These are phyloP conservation scores for Pseudonitzschia multiseries DNA, from an alignment of 108 stramenopile genomes.

Conservation along the genomic window DNA sequence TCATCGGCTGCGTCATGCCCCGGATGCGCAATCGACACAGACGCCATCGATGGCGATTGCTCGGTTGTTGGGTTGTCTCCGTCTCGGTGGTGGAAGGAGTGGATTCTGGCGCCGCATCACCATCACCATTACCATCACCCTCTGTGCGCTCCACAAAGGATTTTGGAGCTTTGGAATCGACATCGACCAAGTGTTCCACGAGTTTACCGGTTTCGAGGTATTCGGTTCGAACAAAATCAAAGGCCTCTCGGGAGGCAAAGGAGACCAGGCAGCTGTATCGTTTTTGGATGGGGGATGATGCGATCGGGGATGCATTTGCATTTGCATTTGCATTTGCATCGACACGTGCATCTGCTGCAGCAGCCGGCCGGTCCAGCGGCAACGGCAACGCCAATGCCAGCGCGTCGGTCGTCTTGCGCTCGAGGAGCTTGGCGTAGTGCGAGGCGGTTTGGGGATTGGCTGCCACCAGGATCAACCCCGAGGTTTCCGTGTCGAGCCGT, in stretches of 20 bases:
- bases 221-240: constrained; percentile 21
- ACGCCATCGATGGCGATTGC: background rate
- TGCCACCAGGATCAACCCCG: constrained; percentile 72
- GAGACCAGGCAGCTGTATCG: constrained; percentile 73
- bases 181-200: constrained; percentile 28
- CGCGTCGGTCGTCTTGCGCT: constrained; percentile 41
- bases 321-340: no score
- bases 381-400: no score
- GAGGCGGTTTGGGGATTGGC: constrained; percentile 64
- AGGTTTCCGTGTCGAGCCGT: constrained; percentile 82
- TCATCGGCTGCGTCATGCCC: background rate
- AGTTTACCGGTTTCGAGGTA: constrained; percentile 31
- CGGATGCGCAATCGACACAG: background rate
- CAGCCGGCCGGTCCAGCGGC: no score
- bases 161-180: constrained; percentile 13
- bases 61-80: background rate
- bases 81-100: no score
- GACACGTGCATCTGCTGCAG: no score
- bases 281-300: constrained; percentile 28
- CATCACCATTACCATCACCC: no score
- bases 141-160: background rate
- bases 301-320: no score
- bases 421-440: constrained; percentile 67
- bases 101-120: no score
- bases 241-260: constrained; percentile 9